Conservation (phyloP, 2,329 filamentous ascomycete species). For the Peltaster fructicola region DNA sequence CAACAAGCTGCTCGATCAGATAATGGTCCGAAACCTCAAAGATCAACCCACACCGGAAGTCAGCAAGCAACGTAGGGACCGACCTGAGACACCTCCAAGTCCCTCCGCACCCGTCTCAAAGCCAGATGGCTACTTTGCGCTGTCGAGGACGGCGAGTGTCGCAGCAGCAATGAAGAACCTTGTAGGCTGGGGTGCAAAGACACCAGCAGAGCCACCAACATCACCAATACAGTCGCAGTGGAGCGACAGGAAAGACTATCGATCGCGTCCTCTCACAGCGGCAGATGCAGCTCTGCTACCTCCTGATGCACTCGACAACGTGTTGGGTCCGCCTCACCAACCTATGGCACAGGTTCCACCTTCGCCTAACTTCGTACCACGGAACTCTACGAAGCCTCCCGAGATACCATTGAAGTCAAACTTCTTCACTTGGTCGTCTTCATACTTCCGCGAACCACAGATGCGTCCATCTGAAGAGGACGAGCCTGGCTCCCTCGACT, state of each 20-base stretch:
- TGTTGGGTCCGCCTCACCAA: slow-evolving; percentile 35
- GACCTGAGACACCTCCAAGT: slow-evolving; percentile 21
- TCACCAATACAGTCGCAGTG: slow-evolving; percentile 10
- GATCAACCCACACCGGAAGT: slow-evolving; percentile 13
- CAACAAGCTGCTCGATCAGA: slow-evolving; percentile 57
- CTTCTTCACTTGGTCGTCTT: slow-evolving; percentile 90
- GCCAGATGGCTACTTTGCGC: slow-evolving; percentile 42
- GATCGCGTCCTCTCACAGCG: slow-evolving; percentile 25
- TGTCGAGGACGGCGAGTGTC: slow-evolving; percentile 46
- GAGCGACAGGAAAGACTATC: slow-evolving; percentile 11
- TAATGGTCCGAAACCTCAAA: slow-evolving; percentile 22
- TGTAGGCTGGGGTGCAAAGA: slow-evolving; percentile 23
- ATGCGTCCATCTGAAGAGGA: slow-evolving; percentile 95
- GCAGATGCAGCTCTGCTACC: slow-evolving; percentile 29
- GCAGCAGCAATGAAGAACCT: slow-evolving; percentile 47
- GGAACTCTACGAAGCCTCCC: slow-evolving; percentile 41
- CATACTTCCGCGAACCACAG: slow-evolving; percentile 93
- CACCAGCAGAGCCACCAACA: slow-evolving; percentile 8
- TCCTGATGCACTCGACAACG: slow-evolving; percentile 53
- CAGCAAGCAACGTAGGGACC: slow-evolving; percentile 21
- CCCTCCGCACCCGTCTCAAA: slow-evolving; percentile 31
- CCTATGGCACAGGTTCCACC: slow-evolving; percentile 59
- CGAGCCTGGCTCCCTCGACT: slow-evolving; percentile 88
- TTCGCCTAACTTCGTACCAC: slow-evolving; percentile 55
- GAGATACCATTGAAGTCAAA: slow-evolving; percentile 60